Conservation (phyloP, 2,329 filamentous ascomycete species). For the Alternaria conjuncta region DNA sequence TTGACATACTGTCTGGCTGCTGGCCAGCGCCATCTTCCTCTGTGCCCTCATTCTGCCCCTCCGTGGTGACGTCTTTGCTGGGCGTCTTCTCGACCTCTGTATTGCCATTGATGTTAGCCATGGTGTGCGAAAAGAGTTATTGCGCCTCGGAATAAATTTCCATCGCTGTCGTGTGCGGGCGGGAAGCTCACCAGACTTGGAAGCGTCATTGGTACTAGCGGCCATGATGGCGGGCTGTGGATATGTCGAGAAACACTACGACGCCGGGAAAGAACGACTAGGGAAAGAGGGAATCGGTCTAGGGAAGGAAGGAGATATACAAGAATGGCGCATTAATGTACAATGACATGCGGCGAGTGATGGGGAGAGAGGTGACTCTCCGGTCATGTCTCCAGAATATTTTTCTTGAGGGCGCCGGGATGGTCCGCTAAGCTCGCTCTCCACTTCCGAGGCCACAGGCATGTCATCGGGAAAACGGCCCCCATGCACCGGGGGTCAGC, state of each 20-base stretch:
- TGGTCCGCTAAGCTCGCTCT: conserved; percentile 28
- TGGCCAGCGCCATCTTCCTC: conserved; percentile 38
- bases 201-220: conserved; percentile 46
- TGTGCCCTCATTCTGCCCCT: conserved; percentile 27
- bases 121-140: background rate
- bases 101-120: conserved; percentile 29
- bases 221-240: conserved; percentile 37
- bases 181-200: conserved; percentile 44
- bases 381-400: conserved; percentile 30
- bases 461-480: conserved; percentile 12
- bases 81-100: conserved; percentile 37
- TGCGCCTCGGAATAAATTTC: background rate
- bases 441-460: conserved; percentile 18
- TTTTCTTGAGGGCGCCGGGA: conserved; percentile 34
- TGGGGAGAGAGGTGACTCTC: conserved; percentile 4
- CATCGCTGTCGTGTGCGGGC: conserved; percentile 14
- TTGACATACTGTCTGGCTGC: conserved; percentile 39
- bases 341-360: conserved; percentile 34
- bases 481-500: background rate
- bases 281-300: conserved; percentile 32
- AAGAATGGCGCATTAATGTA: conserved; percentile 44
- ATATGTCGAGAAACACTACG: conserved; percentile 18
- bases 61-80: conserved; percentile 28
- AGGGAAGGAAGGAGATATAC: conserved; percentile 31
- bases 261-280: conserved; percentile 26